phyloP scores from a whole-genome alignment of 805 yeast genomes.

The Wickerhamomyces silvicola region DNA sequence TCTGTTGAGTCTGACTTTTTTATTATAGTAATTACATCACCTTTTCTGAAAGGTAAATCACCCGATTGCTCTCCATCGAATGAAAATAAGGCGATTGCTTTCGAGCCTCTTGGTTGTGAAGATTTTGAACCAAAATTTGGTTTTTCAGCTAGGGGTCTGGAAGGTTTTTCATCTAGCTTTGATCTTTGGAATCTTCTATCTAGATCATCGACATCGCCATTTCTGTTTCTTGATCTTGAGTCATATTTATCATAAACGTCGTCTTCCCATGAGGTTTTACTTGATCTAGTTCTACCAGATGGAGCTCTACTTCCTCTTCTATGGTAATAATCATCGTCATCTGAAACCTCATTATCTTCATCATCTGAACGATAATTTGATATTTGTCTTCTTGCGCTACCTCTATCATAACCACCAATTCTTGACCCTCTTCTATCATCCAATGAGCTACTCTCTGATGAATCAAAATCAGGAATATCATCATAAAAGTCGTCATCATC shows the following conservation, averaged over 20 bases:
- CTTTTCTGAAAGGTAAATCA: constrained; percentile 88
- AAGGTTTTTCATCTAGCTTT: constrained; percentile 30
- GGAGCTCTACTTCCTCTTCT: constrained; percentile 22
- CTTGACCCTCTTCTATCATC: constrained; percentile 23
- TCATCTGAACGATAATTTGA: too few relatives aligned
- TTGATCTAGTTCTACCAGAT: constrained; percentile 15
- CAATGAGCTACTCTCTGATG: constrained; percentile 20
- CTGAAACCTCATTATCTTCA: constrained; percentile 28
- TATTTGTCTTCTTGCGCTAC: constrained; percentile 16
- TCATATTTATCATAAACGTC: constrained; percentile 63
- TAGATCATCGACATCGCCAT: constrained; percentile 29
- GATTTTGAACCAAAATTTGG: constrained; percentile 28
- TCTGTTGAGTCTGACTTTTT: constrained; percentile 84
- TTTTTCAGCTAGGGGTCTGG: constrained; percentile 37
- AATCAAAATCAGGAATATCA: constrained; percentile 42
- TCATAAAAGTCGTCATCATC: constrained; percentile 64
- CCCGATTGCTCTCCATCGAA: constrained; percentile 93
- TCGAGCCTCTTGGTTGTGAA: constrained; percentile 39
- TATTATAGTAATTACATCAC: constrained; percentile 83
- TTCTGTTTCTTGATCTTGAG: constrained; percentile 15
- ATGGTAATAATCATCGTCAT: constrained; percentile 36
- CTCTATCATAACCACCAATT: constrained; percentile 12
- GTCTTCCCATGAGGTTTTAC: constrained; percentile 73
- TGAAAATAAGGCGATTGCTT: constrained; percentile 84
- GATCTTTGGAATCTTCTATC: constrained; percentile 36